phyloP scores from a whole-genome alignment of 1,139 yeast genomes.

The Hansenula lynferdii region DNA sequence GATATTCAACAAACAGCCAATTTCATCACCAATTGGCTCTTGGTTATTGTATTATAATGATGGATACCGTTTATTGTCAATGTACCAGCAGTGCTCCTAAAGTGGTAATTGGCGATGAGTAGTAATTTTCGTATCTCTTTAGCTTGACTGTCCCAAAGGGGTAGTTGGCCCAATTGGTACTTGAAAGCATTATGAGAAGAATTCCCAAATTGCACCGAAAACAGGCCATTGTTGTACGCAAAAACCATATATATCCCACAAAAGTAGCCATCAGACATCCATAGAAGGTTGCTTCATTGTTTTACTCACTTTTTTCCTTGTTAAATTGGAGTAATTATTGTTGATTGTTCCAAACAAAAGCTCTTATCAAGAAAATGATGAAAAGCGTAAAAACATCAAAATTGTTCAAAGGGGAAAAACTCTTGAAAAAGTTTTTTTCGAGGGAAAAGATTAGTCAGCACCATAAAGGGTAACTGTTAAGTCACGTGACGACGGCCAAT shows the following conservation, averaged over 20 bases:
- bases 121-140: not conserved
- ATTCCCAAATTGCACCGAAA: not conserved
- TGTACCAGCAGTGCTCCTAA: too few relatives aligned
- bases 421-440: slow-evolving; percentile 4
- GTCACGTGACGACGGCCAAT: not conserved
- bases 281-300: too few relatives aligned
- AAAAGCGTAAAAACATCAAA: slow-evolving; percentile 2
- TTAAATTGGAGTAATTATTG: too few relatives aligned
- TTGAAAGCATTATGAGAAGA: not conserved
- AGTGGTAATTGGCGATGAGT: slow-evolving; percentile 2
- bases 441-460: not conserved
- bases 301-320: not conserved
- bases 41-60: too few relatives aligned
- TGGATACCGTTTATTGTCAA: too few relatives aligned
- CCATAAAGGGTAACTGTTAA: not conserved
- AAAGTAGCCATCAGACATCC: too few relatives aligned
- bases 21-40: too few relatives aligned
- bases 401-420: slow-evolving; percentile 3
- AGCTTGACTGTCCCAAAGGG: slow-evolving; percentile 16
- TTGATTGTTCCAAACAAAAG: too few relatives aligned
- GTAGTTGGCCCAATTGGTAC: slow-evolving; percentile 17
- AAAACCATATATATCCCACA: too few relatives aligned
- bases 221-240: not conserved
- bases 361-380: not conserved
- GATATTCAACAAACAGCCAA: too few relatives aligned